Evolutionary conservation across 2,329 filamentous ascomycete species (phyloP), one percentile per base, ranked within the genome.

Genomic region (Monilinia vaccinii-corymbosi): DNA sequence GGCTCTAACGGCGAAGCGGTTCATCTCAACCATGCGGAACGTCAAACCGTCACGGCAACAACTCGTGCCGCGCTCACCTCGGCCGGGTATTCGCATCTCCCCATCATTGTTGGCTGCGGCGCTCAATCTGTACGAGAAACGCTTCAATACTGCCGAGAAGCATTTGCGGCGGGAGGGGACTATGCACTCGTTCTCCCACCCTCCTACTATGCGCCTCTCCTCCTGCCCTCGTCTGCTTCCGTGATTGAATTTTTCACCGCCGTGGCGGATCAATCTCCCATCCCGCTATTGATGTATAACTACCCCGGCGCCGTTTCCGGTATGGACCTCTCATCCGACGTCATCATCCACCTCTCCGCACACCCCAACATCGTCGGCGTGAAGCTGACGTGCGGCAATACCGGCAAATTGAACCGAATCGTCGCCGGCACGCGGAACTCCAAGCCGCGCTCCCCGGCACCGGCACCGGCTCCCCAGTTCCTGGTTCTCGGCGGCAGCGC

Each of bases 321-420:
- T 60, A 87, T 95, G 72, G 91, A 96, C 73, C 86, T 96, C 81
- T 89, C 92, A 77, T 92, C 88, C 63, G 91, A 96, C 72, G 79
- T 92, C 64, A 84, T 96, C 70, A 90, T 94, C 76, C 81, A 81
- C 72, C 83, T 96, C 51, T 87, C 87, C 46, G 76, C 84, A 71
- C 90, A 95, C 75, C 84, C 86, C 67, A 95, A 96, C 77, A 90
- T 96, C 69, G 78, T 91, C 65, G 91, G 91, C 63, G 91, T 90
- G 61, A 96, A 96, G 75, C 94, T 96, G 78, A 96, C 91, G 45
- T 95, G 91, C 73, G 91, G 89, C 66, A 95, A 91, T 77, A 82
- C 81, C 25, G 82, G 82, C 53, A 85, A 85, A 70, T 74, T 84
- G 62, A 78, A 80, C 67, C 72, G 81, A 65, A 73, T 82, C 53